Base-by-base conservation (phyloP, 169 alveolate genomes). In the Plasmodium sp. region DNA sequence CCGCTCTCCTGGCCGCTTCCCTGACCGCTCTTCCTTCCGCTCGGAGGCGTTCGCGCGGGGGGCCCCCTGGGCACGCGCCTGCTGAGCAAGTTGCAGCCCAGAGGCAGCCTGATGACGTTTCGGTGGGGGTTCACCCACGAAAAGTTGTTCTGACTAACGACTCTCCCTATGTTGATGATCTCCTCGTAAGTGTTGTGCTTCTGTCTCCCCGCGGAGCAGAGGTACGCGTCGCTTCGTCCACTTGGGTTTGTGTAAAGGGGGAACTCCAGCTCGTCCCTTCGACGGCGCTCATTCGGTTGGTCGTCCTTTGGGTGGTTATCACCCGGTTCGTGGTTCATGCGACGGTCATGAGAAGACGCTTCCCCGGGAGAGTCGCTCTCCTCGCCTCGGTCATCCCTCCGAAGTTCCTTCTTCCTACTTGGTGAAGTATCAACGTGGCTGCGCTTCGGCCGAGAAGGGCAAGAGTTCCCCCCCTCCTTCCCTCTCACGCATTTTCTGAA, bases 111-210 rank as follows among this genome's bases (percentile, higher is more conserved):
- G 36, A 75, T 36, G 6, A 43, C 16, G 18, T 86, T 75, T 33
- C 72, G 77, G 39, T n/a, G 58, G 54, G 81, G 62, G 51, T 77
- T 86, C 34, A 75, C 33, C 27, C 22, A n/a, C 31, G 86, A 75
- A 71, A 75, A 86, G 33, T 54, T 58, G 43, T 86, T 86, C 72
- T 54, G 41, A 51, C 83, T 86, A n/a, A 31, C 86, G 5, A 86
- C 27, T 56, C 45, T 75, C 5, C 81, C 86, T 75, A 86, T 86
- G 34, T 86, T 86, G 41, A 77, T 71, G 10, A 86, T 86, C 71
- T 86, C 93, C 27, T 86, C 86, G 48, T 77, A 75, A 18, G 34
- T 84, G 36, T 84, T 33, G 36, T 45, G 2, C 45, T 48, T 27
- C 3, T 84, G 71, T n/a, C 45, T 41, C 16, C 5, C 6, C 18